Evolutionary conservation across 371 early-diverging fungal species (phyloP).

Genomic region (Batrachochytrium dendrobatidis): DNA sequence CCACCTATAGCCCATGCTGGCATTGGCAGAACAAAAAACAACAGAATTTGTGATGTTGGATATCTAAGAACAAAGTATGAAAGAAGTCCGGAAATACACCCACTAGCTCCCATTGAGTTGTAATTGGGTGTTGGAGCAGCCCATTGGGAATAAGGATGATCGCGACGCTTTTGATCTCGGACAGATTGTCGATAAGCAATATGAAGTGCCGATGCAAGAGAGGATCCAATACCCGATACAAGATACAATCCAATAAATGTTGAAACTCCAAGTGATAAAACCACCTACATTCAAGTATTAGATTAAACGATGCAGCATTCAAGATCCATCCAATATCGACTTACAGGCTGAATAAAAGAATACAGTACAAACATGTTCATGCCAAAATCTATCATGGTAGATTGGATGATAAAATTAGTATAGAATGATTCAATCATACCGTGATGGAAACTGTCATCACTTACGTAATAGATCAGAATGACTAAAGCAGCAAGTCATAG

Average conservation of each 20-base stretch:
- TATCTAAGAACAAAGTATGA: conserved; percentile 42
- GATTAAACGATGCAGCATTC: not conserved
- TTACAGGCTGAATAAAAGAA: conserved; percentile 38
- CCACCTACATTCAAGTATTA: conserved; percentile 9
- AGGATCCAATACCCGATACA: not conserved
- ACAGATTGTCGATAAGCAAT: too few relatives aligned
- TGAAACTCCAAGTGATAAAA: conserved; percentile 29
- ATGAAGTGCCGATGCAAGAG: conserved; percentile 13
- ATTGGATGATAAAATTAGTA: not conserved
- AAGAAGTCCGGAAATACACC: conserved; percentile 33
- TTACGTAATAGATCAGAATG: conserved; percentile 25
- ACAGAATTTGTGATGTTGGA: conserved; percentile 31
- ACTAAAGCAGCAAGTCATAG: conserved; percentile 25
- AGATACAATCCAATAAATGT: conserved; percentile 42
- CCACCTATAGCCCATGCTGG: conserved; percentile 41
- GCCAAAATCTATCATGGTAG: conserved; percentile 28
- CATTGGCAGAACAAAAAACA: conserved; percentile 46
- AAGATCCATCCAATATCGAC: not conserved
- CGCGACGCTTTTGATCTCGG: too few relatives aligned
- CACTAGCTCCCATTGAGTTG: conserved; percentile 43
- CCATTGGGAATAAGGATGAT: not conserved
- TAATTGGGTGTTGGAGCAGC: not conserved
- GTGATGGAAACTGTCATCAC: conserved; percentile 6
- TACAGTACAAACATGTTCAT: conserved; percentile 52
- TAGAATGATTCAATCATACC: not conserved